Conservation (phyloP, 306 rosid species). For the Gastrolobium bilobum region DNA sequence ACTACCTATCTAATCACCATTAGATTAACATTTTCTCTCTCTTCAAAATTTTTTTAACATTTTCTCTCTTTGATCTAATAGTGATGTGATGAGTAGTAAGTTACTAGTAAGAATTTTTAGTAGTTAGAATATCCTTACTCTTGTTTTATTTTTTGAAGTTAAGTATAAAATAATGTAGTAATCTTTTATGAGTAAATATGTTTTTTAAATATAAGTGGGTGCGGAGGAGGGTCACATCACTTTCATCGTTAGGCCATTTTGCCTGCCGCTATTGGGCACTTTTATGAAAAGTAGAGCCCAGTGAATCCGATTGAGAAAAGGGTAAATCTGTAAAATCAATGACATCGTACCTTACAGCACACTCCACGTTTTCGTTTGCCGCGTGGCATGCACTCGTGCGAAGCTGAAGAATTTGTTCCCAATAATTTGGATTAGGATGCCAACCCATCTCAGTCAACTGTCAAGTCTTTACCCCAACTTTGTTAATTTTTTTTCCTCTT, state of each 20-base stretch:
- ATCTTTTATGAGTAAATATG: background rate
- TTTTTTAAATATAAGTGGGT: background rate
- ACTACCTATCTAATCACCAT: no score
- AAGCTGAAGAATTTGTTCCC: background rate
- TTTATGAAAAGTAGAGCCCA: slow-evolving; percentile 57
- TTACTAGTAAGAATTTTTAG: no score
- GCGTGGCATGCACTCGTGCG: slow-evolving; percentile 38
- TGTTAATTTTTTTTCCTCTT: background rate
- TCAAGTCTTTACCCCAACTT: background rate
- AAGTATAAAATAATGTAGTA: no score
- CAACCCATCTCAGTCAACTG: background rate
- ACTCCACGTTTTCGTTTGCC: background rate
- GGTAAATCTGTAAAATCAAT: slow-evolving; percentile 39
- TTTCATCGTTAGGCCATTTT: slow-evolving; percentile 46
- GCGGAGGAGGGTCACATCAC: slow-evolving; percentile 46
- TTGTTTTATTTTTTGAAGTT: no score
- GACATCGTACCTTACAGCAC: background rate
- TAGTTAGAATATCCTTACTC: no score
- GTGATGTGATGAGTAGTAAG: no score
- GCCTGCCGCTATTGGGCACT: slow-evolving; percentile 56
- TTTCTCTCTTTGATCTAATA: no score
- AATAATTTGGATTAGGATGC: slow-evolving; percentile 21
- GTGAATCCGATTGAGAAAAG: slow-evolving; percentile 41
- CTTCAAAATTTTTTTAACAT: no score
- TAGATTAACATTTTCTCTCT: no score